Evolutionary conservation across 2,329 filamentous ascomycete genomes (phyloP).

Genomic region (Calonectria montana): DNA sequence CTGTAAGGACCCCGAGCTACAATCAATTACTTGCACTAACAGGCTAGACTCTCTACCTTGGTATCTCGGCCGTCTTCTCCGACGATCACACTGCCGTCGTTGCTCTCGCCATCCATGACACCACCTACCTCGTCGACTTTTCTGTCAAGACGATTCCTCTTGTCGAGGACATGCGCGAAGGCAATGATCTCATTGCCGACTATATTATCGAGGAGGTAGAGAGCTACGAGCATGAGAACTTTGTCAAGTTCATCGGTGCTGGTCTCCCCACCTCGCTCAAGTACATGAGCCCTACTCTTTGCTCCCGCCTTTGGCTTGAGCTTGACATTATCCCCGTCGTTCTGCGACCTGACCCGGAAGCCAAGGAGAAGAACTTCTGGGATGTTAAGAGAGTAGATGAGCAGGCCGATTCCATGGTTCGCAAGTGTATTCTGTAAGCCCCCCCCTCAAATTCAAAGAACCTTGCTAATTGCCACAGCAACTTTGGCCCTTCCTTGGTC

Average conservation of each 20-base stretch:
- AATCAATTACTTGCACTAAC: slow-evolving; percentile 21
- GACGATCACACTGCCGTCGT: slow-evolving; percentile 66
- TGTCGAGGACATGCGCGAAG: slow-evolving; percentile 51
- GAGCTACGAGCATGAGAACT: slow-evolving; percentile 71
- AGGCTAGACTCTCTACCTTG: slow-evolving; percentile 68
- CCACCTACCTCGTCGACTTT: slow-evolving; percentile 80
- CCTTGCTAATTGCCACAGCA: slow-evolving; percentile 53
- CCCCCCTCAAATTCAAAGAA: background rate
- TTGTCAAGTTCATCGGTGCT: slow-evolving; percentile 80
- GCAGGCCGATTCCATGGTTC: slow-evolving; percentile 82
- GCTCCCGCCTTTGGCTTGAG: slow-evolving; percentile 79
- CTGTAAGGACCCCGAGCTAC: slow-evolving; percentile 47
- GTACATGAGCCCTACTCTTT: slow-evolving; percentile 71
- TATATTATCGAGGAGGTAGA: slow-evolving; percentile 68
- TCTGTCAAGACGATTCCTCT: slow-evolving; percentile 68
- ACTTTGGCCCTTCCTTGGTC: slow-evolving; percentile 78
- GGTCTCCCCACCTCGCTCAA: slow-evolving; percentile 73
- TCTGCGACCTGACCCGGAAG: slow-evolving; percentile 61
- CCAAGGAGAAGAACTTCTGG: slow-evolving; percentile 59
- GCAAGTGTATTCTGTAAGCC: slow-evolving; percentile 79
- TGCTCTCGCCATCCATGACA: slow-evolving; percentile 78
- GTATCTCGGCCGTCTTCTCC: slow-evolving; percentile 67
- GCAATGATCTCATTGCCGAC: slow-evolving; percentile 65
- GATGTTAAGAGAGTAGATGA: slow-evolving; percentile 76
- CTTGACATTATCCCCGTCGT: slow-evolving; percentile 81